A percentile compares a stretch with the other conserved stretches of the same genome.
Evolutionary conservation across 176 grass and related monocot species (phyloP).

Genomic region (Guadua angustifolia): DNA sequence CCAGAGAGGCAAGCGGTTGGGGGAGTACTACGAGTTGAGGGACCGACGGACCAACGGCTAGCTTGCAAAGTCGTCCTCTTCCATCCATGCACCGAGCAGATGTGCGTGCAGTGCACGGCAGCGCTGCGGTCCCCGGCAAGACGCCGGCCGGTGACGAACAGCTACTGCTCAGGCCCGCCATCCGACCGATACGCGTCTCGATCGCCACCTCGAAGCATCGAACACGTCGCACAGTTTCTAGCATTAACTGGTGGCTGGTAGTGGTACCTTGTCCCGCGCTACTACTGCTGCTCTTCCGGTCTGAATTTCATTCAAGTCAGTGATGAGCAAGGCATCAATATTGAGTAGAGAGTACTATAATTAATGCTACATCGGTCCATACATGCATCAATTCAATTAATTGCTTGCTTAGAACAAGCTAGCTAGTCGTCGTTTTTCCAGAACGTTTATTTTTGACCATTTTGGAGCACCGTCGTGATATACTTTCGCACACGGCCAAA

Average conservation of each 20-base stretch:
- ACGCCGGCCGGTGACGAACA: background rate
- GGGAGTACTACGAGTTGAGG: too few relatives aligned
- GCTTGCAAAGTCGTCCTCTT: background rate
- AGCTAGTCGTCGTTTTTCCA: background rate
- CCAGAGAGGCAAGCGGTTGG: background rate
- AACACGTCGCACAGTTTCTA: background rate
- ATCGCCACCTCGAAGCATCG: background rate
- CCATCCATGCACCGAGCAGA: background rate
- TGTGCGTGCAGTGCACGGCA: background rate
- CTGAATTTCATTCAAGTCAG: background rate
- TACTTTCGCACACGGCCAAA: background rate
- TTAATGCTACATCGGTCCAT: background rate
- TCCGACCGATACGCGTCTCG: too few relatives aligned
- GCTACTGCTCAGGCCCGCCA: background rate
- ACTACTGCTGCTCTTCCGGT: background rate
- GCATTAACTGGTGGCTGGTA: background rate
- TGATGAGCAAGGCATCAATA: background rate
- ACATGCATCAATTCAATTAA: background rate
- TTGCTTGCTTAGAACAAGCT: background rate
- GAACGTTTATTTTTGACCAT: background rate
- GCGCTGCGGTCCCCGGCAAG: background rate
- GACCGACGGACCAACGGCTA: background rate
- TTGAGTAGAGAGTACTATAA: too few relatives aligned
- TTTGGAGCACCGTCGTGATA: too few relatives aligned
- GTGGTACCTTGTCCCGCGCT: too few relatives aligned